phyloP scores from a whole-genome alignment of 78 protist species.

The Blattamonas nauphoetae region DNA sequence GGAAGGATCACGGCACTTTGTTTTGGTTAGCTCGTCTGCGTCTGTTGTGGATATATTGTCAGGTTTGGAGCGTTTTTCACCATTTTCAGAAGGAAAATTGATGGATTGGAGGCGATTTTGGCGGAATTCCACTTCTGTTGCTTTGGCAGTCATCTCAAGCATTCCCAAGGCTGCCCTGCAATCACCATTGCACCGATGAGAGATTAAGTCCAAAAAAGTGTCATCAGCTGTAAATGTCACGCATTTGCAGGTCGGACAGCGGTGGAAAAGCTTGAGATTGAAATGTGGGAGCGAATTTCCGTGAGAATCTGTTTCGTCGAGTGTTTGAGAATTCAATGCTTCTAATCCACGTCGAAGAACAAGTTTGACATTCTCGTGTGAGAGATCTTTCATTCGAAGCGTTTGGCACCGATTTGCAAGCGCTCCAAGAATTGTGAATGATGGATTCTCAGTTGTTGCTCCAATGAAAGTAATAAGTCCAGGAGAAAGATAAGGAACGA shows the following conservation, averaged over 20 bases:
- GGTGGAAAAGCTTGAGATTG: background rate
- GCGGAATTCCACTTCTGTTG: no score
- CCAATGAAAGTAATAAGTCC: constrained; percentile 3
- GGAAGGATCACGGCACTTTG: no score
- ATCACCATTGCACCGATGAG: background rate
- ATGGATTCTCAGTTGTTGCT: constrained; percentile 37
- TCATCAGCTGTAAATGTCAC: background rate
- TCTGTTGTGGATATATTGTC: no score
- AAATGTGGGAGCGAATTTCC: no score
- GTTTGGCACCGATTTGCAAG: background rate
- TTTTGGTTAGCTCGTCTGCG: no score
- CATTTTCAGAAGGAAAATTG: no score
- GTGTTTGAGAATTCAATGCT: background rate
- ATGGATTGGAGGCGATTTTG: no score
- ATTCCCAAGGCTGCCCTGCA: background rate
- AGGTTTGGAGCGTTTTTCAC: no score
- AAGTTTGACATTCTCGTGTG: background rate
- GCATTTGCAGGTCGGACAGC: background rate
- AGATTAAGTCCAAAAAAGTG: background rate
- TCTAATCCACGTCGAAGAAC: background rate
- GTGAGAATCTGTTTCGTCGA: background rate
- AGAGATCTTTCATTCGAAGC: background rate
- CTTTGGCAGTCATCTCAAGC: background rate
- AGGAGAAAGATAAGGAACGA: background rate
- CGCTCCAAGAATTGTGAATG: background rate